A percentile compares a stretch with the other conserved stretches of the same genome.
These are phyloP conservation scores for Scutellaria minor DNA, from an alignment of 257 asterid genomes.

Conservation along the genomic window DNA sequence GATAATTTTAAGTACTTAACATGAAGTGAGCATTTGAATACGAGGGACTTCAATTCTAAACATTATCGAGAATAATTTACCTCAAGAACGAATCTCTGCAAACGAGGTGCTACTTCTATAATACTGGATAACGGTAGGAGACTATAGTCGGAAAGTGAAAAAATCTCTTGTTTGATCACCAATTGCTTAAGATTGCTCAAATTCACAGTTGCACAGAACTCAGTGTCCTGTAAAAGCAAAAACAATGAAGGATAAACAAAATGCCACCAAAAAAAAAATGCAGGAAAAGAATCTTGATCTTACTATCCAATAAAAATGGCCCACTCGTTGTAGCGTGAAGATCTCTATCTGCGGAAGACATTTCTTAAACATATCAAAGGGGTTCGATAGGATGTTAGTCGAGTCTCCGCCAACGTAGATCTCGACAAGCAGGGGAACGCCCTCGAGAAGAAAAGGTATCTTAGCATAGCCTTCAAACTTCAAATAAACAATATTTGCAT, in stretches of 20 bases:
- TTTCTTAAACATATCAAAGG: not conserved
- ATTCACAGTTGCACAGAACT: not conserved
- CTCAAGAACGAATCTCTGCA: not conserved
- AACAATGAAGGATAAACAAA: no score
- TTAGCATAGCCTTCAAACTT: not conserved
- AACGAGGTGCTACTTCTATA: not conserved
- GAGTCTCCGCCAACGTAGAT: not conserved
- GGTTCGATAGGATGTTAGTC: not conserved
- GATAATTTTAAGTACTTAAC: no score
- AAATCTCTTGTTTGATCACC: not conserved
- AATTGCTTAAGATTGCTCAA: not conserved
- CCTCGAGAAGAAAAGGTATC: not conserved
- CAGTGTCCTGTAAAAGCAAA: not conserved
- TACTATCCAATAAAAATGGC: not conserved
- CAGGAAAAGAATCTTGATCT: not conserved
- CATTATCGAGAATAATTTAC: not conserved
- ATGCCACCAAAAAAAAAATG: no score
- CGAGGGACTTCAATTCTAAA: no score
- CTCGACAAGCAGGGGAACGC: slow-evolving; percentile 3
- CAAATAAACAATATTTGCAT: not conserved
- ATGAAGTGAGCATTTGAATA: no score
- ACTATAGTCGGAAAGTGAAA: no score
- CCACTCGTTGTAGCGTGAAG: not conserved
- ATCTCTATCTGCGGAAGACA: not conserved
- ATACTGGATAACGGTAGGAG: not conserved